Evolutionary conservation across 2,329 filamentous ascomycete species (phyloP), one percentile per base, ranked within the genome.

Genomic region (Hypocreales sp.): DNA sequence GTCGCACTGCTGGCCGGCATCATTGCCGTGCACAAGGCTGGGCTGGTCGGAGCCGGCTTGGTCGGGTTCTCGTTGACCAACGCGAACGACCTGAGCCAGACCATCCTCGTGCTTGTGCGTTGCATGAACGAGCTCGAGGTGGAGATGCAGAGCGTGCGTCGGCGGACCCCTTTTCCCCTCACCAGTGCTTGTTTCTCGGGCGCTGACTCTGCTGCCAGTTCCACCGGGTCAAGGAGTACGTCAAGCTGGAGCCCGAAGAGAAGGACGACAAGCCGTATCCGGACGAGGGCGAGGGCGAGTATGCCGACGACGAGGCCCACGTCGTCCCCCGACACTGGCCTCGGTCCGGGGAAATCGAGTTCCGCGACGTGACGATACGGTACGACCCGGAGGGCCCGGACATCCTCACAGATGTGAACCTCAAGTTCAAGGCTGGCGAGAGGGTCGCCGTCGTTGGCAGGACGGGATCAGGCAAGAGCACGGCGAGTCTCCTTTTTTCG

Each of bases 381-480:
- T 64, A 64, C 36, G 45, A 61, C 31, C 30, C 50, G 16, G 47
- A 64, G 31, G 48, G 60, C 12, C 51, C 55, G 25, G 53, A 65
- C 29, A 60, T 69, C 22, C 49, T 69, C 12, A 61, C 60, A 15
- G 45, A 63, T 19, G 47, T 69, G 28, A 65, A 56, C 33, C 50
- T 68, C 24, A 56, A 54, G 19, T 63, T 68, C 34, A 55, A 52
- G 9, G 78, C 76, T 0, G 80, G 82, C 1, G 77, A 79, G 29
- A 76, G 78, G 27, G 80, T 80, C 1, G 82, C 81, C 0, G 64
- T 92, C 13, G 78, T 86, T 8, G 83, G 83, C 3, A 71, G 82
- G 8, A 92, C 82, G 0, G 75, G 79, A 0, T 83, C 78, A 5
- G 83, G 83, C 4, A 92, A 92, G 50, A 83, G 76, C 27, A 92